Base-by-base conservation (phyloP, 768 basidiomycete species). In the Boletus sensibilis region DNA sequence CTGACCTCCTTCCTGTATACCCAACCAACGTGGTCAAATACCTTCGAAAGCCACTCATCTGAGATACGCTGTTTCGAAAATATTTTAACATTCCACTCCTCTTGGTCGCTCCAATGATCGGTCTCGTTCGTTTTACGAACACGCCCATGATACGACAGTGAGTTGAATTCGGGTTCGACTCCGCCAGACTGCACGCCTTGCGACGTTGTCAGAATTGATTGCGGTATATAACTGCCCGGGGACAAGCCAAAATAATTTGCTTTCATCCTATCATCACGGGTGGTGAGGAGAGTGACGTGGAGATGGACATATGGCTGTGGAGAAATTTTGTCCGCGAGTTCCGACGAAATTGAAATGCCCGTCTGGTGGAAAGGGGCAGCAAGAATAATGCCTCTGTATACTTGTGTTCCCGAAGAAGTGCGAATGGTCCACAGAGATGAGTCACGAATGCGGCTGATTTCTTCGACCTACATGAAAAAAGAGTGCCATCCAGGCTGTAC, bases 281-380 rank as follows among this genome's bases (percentile, higher is more conserved):
- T 98, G n/a, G 86, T 81, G 38, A 98, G 77, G 21, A 94, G 80
- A 11, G 96, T 97, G 49, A 96, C 94, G 67, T 95, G 91, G 2
- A 98, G 83, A 60, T 81, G 83, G 45, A 93, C 80, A 68, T 96
- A 97, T 21, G 86, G 84, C 60, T 90, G 88, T 37, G 76, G 65
- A 2, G 87, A 86, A 33, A 94, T 81, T 45, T 77, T 77, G 4
- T 76, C 70, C 5, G 80, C 67, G 31, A 88, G 68, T 18, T 79
- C 65, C 6, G 69, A 50, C 5, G 86, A 78, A 25, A 90, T 69
- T 6, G 66, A 64, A 59, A 92, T 87, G 14, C 72, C 74, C 2
- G 89, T 80, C 27, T 79, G 83, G 71, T 91, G 85, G 77, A 85
- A 90, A 3, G 96, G 96, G 2, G 92, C 87, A 2, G 94, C 94